phyloP scores from a whole-genome alignment of 225 moss, liverwort and hornwort species.

The Takakia lepidozioides region DNA sequence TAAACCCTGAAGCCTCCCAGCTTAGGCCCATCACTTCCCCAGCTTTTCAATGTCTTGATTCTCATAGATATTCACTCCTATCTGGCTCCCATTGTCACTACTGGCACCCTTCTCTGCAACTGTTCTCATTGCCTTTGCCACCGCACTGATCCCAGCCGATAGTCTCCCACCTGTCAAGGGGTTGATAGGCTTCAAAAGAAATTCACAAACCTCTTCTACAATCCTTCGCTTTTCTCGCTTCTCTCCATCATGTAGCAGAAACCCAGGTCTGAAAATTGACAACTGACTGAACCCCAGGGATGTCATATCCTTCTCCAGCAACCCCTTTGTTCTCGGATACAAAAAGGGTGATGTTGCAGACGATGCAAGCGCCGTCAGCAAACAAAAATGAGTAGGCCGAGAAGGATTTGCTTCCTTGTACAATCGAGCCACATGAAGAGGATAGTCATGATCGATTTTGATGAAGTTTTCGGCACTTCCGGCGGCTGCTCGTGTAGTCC shows the following conservation, averaged over 20 bases:
- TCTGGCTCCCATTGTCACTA: slow-evolving; percentile 5
- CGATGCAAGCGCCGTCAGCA: slow-evolving; percentile 19
- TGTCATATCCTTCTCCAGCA: slow-evolving; percentile 30
- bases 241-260: slow-evolving; percentile 35
- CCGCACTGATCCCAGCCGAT: slow-evolving; percentile 1
- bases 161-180: slow-evolving; percentile 23
- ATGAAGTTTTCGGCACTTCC: slow-evolving; percentile 38
- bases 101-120: slow-evolving; percentile 26
- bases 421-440: slow-evolving; percentile 32
- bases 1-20: no score
- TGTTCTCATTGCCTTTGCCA: slow-evolving; percentile 35
- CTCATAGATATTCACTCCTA: slow-evolving; percentile 24
- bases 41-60: no score
- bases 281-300: slow-evolving; percentile 27
- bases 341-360: slow-evolving; percentile 29
- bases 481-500: slow-evolving; percentile 36
- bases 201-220: slow-evolving; percentile 8
- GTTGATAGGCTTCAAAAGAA: slow-evolving; percentile 28
- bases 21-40: no score
- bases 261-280: slow-evolving; percentile 29
- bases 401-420: slow-evolving; percentile 46
- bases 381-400: slow-evolving; percentile 23
- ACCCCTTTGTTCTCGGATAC: slow-evolving; percentile 41
- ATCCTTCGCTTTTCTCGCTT: slow-evolving; percentile 33
- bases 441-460: slow-evolving; percentile 48